Percentiles rank a stretch among this genome's conserved stretches.
Evolutionary conservation across 306 rosid species (phyloP).

Genomic region (Chamaecrista fasciculata): DNA sequence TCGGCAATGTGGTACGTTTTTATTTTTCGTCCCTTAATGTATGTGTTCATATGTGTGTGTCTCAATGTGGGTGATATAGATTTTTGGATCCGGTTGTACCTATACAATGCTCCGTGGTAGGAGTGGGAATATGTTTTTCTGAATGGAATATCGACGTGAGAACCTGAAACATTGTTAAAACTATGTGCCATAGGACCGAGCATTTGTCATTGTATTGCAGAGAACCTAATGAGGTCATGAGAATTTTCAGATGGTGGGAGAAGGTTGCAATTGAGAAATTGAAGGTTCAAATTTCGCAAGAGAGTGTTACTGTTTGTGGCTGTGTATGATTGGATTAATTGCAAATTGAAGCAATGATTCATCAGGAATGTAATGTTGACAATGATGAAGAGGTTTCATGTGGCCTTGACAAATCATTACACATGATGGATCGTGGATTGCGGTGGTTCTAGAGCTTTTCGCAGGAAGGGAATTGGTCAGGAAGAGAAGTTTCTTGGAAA

Average conservation of each 20-base stretch:
- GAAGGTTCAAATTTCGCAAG: neutral
- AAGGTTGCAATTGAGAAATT: neutral
- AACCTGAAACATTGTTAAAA: neutral
- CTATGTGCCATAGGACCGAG: neutral
- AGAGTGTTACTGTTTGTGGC: neutral
- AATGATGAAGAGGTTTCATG: neutral
- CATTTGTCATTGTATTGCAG: neutral
- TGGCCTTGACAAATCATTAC: neutral
- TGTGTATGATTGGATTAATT: slow-evolving; percentile 5
- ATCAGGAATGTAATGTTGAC: neutral
- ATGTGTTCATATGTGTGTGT: neutral
- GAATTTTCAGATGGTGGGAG: neutral
- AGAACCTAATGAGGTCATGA: neutral
- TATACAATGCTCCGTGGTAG: neutral
- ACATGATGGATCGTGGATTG: neutral
- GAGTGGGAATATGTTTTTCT: neutral
- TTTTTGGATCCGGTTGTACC: slow-evolving; percentile 7
- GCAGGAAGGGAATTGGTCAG: neutral
- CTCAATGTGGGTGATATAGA: neutral
- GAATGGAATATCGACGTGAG: neutral
- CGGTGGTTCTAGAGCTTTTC: neutral
- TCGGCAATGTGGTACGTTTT: slow-evolving; percentile 86
- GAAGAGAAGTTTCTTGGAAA: neutral
- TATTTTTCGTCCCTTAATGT: neutral
- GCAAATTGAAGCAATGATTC: neutral